Conservation (phyloP, 208 protist species). For the Naegleria fowleri region DNA sequence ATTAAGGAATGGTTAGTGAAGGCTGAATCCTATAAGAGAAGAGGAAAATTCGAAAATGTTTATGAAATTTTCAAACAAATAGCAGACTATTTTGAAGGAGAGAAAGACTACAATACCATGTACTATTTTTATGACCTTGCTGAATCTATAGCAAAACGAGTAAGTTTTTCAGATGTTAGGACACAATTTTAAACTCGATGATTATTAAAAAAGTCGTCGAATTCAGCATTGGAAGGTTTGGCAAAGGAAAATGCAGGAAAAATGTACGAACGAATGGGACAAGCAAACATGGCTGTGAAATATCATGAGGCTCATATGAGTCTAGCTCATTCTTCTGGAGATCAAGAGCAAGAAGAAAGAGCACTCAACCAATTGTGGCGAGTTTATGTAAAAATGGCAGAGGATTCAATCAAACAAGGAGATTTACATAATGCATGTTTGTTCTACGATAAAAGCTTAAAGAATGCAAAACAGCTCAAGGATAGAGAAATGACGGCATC, state of each 20-base stretch:
- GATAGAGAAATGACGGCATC: conserved; percentile 3
- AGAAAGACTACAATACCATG: not conserved
- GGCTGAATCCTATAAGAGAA: not conserved
- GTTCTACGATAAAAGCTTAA: conserved; percentile 24
- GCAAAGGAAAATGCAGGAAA: conserved; percentile 28
- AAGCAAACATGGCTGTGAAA: conserved; percentile 51
- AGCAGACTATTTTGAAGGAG: conserved; percentile 23
- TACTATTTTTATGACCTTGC: not conserved
- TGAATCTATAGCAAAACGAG: not conserved
- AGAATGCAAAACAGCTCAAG: not conserved
- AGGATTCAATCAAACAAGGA: conserved; percentile 36
- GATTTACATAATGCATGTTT: conserved; percentile 40
- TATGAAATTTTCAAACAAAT: conserved; percentile 27
- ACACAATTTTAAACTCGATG: too few relatives aligned
- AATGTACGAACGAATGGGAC: conserved; percentile 54
- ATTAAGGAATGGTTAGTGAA: conserved; percentile 14
- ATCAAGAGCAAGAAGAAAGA: conserved; percentile 46
- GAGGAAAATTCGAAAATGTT: not conserved
- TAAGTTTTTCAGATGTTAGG: too few relatives aligned
- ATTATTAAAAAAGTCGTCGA: conserved; percentile 28
- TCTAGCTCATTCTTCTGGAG: conserved; percentile 55
- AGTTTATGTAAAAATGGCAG: conserved; percentile 59
- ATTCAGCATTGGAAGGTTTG: conserved; percentile 2
- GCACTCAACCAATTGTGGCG: conserved; percentile 59
- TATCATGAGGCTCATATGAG: conserved; percentile 61